A percentile compares a stretch with the other conserved stretches of the same genome.
These are phyloP conservation scores for Cercospora brassicicola DNA, from an alignment of 2,329 filamentous ascomycete species.

Conservation along the genomic window DNA sequence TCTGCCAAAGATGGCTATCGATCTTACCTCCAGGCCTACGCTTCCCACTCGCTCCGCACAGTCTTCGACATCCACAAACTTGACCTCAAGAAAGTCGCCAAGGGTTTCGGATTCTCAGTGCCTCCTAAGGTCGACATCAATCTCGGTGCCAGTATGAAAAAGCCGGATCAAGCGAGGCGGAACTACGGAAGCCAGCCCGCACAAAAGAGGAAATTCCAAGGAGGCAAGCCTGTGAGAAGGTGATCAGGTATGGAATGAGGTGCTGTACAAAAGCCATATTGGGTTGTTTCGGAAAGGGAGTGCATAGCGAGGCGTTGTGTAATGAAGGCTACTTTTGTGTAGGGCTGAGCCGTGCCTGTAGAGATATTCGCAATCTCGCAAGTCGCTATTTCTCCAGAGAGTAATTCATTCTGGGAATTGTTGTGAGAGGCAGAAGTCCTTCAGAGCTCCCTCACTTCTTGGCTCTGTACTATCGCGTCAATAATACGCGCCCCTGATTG, in stretches of 20 bases:
- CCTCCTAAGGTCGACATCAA: conserved; percentile 79
- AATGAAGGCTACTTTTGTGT: neutral
- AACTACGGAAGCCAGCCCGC: conserved; percentile 77
- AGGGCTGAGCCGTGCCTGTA: neutral
- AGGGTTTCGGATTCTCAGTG: conserved; percentile 75
- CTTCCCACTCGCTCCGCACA: conserved; percentile 77
- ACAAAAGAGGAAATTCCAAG: conserved; percentile 46
- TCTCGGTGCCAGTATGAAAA: conserved; percentile 72
- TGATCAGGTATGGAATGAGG: neutral
- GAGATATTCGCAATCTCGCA: too few species aligned
- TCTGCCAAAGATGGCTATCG: conserved; percentile 73
- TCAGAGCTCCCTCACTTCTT: too few species aligned
- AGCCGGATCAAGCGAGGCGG: conserved; percentile 70
- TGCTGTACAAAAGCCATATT: neutral
- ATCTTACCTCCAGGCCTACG: conserved; percentile 92
- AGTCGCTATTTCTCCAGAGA: too few species aligned
- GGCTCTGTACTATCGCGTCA: too few species aligned
- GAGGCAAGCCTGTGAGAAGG: conserved; percentile 12
- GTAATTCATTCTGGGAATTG: too few species aligned
- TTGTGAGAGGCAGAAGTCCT: too few species aligned
- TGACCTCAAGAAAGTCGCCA: conserved; percentile 79
- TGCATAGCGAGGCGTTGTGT: conserved; percentile 12
- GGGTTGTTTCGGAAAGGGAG: neutral
- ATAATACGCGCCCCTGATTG: too few species aligned
- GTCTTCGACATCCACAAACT: conserved; percentile 82